Base-by-base conservation (phyloP, 1,284 basidiomycete species). In the Cystobasidium slooffiae region DNA sequence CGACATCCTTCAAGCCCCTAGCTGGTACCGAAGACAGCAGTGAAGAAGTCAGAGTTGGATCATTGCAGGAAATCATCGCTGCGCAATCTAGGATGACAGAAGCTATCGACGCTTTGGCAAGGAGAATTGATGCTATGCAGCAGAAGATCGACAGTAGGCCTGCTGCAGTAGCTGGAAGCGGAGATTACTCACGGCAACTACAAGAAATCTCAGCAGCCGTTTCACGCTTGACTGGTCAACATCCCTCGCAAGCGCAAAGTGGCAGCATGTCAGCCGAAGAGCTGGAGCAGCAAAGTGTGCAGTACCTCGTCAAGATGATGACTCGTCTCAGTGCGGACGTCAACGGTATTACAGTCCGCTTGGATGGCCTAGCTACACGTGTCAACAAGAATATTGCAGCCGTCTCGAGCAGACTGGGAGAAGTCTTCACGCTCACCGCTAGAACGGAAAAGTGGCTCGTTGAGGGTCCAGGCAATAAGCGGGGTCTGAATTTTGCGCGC, bases 71-170 rank as follows among this genome's bases (percentile, higher is more conserved):
- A 31, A 52, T 75, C 18, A 46, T 75, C 14, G 62, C 75, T 5
- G 77, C 78, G 8, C 79, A 80, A 69, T 72, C 76, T 18, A 69
- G 75, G 14, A 79, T 80, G 76, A 75, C 79, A 43, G 77, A 79
- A 49, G 77, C 78, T n/a, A 79, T 80, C 72, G 79, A 79, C 62
- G 77, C 77, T 12, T 70, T 80, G n/a, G 66, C 78, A 8, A 66
- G 75, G 24, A 70, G 74, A 53, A 67, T 80, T 16, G 79, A 80
- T 62, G 64, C 56, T 7, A 46, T 79, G 22, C 43, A 68, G 6
- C 49, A 58, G n/a, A 58, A 66, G 14, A 20, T 77, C n/a, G 58
- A 51, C 12, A 43, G 22, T 58, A 6, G 51, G 6, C 24, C 41
- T 14, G 44, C 16, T 53, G 52, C 24, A 31, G 31, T n/a, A 31